These are phyloP conservation scores for Saturnispora halmiae DNA, from an alignment of 805 yeast genomes.

Conservation along the genomic window DNA sequence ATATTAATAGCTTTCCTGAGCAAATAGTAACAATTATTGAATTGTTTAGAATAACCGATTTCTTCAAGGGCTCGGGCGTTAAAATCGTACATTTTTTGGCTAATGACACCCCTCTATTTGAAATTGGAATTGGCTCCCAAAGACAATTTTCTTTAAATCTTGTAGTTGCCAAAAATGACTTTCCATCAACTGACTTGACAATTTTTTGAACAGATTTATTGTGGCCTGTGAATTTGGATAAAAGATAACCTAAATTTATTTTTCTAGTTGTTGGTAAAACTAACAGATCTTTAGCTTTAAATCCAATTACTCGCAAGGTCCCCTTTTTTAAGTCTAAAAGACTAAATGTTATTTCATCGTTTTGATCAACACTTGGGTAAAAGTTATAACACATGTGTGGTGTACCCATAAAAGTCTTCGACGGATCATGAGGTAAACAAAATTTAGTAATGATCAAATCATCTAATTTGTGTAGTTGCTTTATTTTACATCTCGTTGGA, in stretches of 20 bases:
- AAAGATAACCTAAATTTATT: constrained; percentile 26
- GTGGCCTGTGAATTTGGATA: constrained; percentile 74
- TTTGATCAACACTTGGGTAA: constrained; percentile 2
- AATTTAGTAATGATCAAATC: constrained; percentile 19
- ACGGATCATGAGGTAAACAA: constrained; percentile 26
- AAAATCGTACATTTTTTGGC: constrained; percentile 29
- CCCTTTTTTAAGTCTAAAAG: constrained; percentile 29
- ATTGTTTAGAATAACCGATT: constrained; percentile 41
- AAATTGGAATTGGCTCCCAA: constrained; percentile 41
- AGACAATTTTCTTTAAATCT: constrained; percentile 54
- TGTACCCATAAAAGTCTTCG: neutral
- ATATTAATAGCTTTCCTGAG: constrained; percentile 41
- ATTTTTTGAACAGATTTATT: constrained; percentile 65
- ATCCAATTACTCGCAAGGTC: constrained; percentile 28
- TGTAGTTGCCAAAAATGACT: constrained; percentile 47
- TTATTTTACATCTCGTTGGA: constrained; percentile 42
- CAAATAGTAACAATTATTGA: constrained; percentile 41
- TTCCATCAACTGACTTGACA: constrained; percentile 58
- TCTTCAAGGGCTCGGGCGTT: constrained; percentile 39
- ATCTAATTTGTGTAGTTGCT: constrained; percentile 25
- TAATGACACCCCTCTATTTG: constrained; percentile 23
- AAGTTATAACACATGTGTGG: constrained; percentile 5
- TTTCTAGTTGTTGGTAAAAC: constrained; percentile 14
- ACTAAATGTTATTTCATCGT: constrained; percentile 5
- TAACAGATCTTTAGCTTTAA: constrained; percentile 25